A percentile compares a stretch with the other conserved stretches of the same genome.
phyloP scores from a whole-genome alignment of 306 rosid species.

The Prunus padus region DNA sequence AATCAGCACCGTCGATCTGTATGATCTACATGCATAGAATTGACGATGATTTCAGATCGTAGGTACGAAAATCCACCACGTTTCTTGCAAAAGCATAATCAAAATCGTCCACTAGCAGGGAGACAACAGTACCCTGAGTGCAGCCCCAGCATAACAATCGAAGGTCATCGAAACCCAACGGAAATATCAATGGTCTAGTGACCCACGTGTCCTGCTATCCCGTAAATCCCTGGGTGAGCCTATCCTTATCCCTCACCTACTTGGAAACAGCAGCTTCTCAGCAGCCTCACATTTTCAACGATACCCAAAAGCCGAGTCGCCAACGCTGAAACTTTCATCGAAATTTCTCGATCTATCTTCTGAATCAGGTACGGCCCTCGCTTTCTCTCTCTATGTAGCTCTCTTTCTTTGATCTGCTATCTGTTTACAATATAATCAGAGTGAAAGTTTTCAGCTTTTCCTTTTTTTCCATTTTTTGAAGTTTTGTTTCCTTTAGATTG shows the following conservation, averaged over 20 bases:
- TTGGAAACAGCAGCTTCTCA: neutral
- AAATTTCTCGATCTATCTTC: conserved; percentile 4
- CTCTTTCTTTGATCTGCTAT: neutral
- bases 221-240: neutral
- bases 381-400: neutral
- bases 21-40: too few species aligned
- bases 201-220: conserved; percentile 18
- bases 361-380: conserved; percentile 1
- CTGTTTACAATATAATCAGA: too few species aligned
- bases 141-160: neutral
- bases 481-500: conserved; percentile 4
- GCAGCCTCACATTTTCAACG: conserved; percentile 33
- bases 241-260: conserved; percentile 12
- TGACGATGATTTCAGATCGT: too few species aligned
- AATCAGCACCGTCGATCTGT: neutral
- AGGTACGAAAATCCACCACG: neutral
- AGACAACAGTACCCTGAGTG: neutral
- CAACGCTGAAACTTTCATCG: conserved; percentile 5
- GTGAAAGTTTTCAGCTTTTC: neutral
- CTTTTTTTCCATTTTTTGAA: neutral
- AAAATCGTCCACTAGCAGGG: neutral
- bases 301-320: neutral
- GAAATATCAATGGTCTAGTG: neutral
- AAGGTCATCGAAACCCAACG: neutral
- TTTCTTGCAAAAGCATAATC: neutral